These are phyloP conservation scores for Cercospora sesami DNA, from an alignment of 2,329 filamentous ascomycete genomes.

Conservation along the genomic window DNA sequence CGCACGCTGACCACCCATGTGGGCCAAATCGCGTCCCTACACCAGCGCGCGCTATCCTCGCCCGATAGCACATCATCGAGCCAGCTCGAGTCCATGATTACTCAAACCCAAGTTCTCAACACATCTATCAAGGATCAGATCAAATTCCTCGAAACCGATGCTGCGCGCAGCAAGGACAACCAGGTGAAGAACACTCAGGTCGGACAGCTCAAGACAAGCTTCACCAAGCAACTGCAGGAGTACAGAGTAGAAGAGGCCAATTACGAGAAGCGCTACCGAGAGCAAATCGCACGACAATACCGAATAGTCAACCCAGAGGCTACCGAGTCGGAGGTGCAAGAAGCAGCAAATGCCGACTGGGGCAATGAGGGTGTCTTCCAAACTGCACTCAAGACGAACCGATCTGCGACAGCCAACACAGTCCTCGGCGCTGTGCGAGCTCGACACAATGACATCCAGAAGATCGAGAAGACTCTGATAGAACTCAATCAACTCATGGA, in stretches of 20 bases:
- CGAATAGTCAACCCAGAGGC: constrained; percentile 71
- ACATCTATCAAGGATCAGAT: constrained; percentile 77
- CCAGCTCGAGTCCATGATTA: constrained; percentile 66
- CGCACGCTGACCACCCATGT: constrained; percentile 66
- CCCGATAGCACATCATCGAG: constrained; percentile 56
- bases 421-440: constrained; percentile 77
- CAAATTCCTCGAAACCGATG: constrained; percentile 71
- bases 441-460: constrained; percentile 78
- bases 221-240: constrained; percentile 68
- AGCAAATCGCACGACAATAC: constrained; percentile 78
- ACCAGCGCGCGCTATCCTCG: constrained; percentile 70
- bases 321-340: constrained; percentile 68
- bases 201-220: constrained; percentile 67
- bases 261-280: constrained; percentile 70
- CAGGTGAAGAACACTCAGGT: constrained; percentile 69
- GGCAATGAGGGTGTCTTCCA: constrained; percentile 79
- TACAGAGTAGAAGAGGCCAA: constrained; percentile 71
- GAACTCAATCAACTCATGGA: constrained; percentile 71
- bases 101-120: constrained; percentile 70
- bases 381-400: constrained; percentile 75
- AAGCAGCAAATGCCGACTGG: constrained; percentile 71
- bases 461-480: constrained; percentile 72
- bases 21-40: constrained; percentile 65
- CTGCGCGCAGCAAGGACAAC: constrained; percentile 63
- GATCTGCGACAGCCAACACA: constrained; percentile 68